A percentile compares a stretch with the other conserved stretches of the same genome.
Conservation (phyloP, 2,329 filamentous ascomycete genomes). For the Tolypocladium nubicola region DNA sequence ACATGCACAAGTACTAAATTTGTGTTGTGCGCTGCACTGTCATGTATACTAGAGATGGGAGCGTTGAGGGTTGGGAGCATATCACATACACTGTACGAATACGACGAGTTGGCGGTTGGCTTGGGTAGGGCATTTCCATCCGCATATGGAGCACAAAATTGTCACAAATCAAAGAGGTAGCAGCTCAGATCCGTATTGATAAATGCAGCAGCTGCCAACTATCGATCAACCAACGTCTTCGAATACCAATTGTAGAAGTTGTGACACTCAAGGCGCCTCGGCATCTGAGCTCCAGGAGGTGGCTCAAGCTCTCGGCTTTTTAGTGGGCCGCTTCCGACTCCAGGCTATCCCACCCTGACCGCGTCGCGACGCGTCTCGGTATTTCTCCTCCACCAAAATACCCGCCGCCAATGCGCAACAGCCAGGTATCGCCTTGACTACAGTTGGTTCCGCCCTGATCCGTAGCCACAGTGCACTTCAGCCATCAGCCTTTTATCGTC, state of each 20-base stretch:
- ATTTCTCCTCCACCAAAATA: slow-evolving; percentile 9
- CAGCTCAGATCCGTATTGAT: too few relatives aligned
- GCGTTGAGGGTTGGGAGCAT: not conserved
- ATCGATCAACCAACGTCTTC: not conserved
- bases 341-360: not conserved
- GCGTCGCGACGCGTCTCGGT: slow-evolving; percentile 20
- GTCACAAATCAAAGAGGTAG: too few relatives aligned
- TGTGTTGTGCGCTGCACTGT: not conserved
- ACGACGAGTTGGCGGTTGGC: not conserved
- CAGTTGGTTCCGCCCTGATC: not conserved
- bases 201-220: not conserved
- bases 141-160: not conserved
- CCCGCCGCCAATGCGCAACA: not conserved
- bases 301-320: slow-evolving; percentile 4
- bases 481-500: not conserved
- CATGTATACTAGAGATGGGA: not conserved
- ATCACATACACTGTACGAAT: not conserved
- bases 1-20: not conserved
- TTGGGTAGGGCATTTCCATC: not conserved
- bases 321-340: slow-evolving; percentile 4
- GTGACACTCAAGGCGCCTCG: not conserved
- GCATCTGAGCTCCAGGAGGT: not conserved
- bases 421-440: not conserved
- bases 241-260: not conserved
- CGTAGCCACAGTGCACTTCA: not conserved